Conservation (phyloP, 2,329 filamentous ascomycete species). For the Chaetothyriales sp. region DNA sequence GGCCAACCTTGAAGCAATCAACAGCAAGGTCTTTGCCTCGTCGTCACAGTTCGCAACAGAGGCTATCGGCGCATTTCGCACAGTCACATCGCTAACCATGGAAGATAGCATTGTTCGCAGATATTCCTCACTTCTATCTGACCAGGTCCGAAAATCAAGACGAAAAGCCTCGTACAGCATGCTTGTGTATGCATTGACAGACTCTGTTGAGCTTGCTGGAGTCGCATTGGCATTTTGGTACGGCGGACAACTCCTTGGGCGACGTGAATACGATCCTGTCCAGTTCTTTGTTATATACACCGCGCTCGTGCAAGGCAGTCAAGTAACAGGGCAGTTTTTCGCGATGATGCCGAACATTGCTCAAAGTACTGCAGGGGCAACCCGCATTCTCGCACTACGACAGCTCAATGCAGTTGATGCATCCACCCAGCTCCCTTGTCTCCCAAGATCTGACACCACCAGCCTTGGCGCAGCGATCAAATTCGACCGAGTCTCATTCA, state of each 20-base stretch:
- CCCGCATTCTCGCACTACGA: constrained; percentile 23
- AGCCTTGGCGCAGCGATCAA: constrained; percentile 20
- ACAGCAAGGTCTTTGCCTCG: constrained; percentile 28
- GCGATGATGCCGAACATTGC: constrained; percentile 45
- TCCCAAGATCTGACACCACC: constrained; percentile 1
- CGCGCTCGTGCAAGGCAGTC: constrained; percentile 51
- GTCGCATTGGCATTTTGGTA: constrained; percentile 51
- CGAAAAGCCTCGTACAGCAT: constrained; percentile 47
- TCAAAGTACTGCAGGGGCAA: constrained; percentile 25
- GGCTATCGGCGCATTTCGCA: constrained; percentile 57
- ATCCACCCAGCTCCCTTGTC: constrained; percentile 44
- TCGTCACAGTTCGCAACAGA: constrained; percentile 63
- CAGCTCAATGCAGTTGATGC: constrained; percentile 14
- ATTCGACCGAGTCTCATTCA: constrained; percentile 23
- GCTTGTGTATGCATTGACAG: constrained; percentile 52
- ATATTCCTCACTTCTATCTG: constrained; percentile 43
- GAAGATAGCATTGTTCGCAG: constrained; percentile 49
- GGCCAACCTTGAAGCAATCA: constrained; percentile 12
- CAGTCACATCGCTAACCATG: constrained; percentile 54
- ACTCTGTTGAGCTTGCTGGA: constrained; percentile 48
- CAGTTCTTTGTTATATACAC: constrained; percentile 48
- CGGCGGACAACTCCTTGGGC: constrained; percentile 43
- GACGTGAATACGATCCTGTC: constrained; percentile 31
- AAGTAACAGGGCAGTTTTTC: constrained; percentile 52
- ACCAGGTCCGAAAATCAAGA: constrained; percentile 46